Base-by-base conservation (phyloP, 2,329 filamentous ascomycete species). In the Aspergillus jensenii region DNA sequence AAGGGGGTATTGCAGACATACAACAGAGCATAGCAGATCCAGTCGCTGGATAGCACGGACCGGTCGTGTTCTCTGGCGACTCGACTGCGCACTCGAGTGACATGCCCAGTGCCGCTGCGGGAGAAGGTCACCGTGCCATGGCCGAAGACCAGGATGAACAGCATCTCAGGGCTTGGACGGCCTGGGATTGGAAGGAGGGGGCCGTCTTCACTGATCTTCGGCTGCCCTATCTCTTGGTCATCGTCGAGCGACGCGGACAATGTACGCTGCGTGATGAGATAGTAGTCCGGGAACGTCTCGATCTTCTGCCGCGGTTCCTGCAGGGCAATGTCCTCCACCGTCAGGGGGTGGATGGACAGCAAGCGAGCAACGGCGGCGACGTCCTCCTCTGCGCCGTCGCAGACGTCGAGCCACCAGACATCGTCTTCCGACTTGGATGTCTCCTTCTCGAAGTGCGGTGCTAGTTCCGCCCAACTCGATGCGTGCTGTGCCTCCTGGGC, bases 21-120 rank as follows among this genome's bases (percentile, higher is more conserved):
- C 88, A 98, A 97, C 65, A 99, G 81, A 35, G 95, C 95, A 73
- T 99, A 99, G 79, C 95, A 98, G 67, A 98, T 93, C 93, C 95
- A 99, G 76, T 98, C 95, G 65, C 92, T 92, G 68, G 91, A 95
- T 41, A 98, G 81, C 60, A 92, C 87, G 65, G 96, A 88, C 66
- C 96, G 96, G 71, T 98, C 93, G 69, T 96, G 92, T 58, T 98
- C 81, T 63, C 90, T 88, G 12, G 90, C 87, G 66, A 98, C 96
- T 68, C 95, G 87, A 78, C 90, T 91, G 62, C 93, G 87, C 9
- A 98, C 93, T 58, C 93, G 90, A 31, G 86, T 83, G 5, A 92
- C 90, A 73, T 98, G 95, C 1, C 85, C 84, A 70, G 93, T 96
- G 9, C 88, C 88, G 48, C 86, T 86, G 71, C 96, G 96, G 62